Evolutionary conservation across 1,284 basidiomycete species (phyloP).

Genomic region (Cutaneotrichosporon cavernicola): DNA sequence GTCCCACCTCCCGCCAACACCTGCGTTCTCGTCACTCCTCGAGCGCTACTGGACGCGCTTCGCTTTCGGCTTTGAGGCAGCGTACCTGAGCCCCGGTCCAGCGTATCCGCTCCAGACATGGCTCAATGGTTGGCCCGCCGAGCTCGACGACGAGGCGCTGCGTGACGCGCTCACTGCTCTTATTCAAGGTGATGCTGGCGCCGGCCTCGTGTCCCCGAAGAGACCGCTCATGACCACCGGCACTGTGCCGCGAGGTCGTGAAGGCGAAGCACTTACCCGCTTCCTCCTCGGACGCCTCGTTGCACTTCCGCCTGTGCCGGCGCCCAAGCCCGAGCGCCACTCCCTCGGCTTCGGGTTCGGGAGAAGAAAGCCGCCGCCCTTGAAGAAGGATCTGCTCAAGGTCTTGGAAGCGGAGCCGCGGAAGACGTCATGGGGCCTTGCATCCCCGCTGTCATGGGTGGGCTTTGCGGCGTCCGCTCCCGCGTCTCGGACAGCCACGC

Average conservation of each 20-base stretch:
- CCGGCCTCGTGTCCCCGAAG: background rate
- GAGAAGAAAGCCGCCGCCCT: constrained; percentile 7
- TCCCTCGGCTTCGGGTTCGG: constrained; percentile 32
- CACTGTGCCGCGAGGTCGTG: background rate
- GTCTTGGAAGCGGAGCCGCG: constrained; percentile 16
- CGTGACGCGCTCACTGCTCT: background rate
- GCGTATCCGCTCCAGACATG: constrained; percentile 23
- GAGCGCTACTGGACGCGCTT: constrained; percentile 48
- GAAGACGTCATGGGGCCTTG: constrained; percentile 31
- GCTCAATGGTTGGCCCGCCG: constrained; percentile 30
- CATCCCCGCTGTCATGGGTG: constrained; percentile 18
- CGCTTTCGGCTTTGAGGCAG: constrained; percentile 38
- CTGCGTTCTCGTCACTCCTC: constrained; percentile 26
- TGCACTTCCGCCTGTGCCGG: constrained; percentile 2
- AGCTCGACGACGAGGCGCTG: background rate
- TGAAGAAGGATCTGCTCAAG: background rate
- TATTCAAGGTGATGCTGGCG: background rate
- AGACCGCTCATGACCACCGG: background rate
- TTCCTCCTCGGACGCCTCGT: background rate
- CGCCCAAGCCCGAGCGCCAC: constrained; percentile 13
- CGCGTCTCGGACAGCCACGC: constrained; percentile 5
- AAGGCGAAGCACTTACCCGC: background rate
- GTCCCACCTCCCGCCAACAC: constrained; percentile 26
- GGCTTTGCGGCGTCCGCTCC: constrained; percentile 14
- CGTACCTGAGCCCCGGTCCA: constrained; percentile 25